Evolutionary conservation across 2,329 filamentous ascomycete species (phyloP), one percentile per base, ranked within the genome.

Genomic region (Hawksworthiomyces lignivorus): DNA sequence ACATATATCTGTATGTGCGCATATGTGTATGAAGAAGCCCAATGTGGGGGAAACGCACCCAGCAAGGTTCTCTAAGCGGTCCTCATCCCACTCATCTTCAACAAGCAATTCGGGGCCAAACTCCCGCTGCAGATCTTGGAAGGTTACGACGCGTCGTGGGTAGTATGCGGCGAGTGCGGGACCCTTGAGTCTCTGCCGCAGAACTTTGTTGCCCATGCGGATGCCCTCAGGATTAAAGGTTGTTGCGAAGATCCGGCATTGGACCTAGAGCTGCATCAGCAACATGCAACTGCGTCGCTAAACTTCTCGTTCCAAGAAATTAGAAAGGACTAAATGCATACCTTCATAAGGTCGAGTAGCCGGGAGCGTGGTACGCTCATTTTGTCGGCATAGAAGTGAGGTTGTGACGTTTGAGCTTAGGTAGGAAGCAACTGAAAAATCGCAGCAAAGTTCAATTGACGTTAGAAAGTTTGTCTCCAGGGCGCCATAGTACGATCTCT

Each of bases 161-260:
- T 98, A 98, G 72, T 96, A 98, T 44, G 86, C 74, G 29, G 82
- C 84, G 50, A 96, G 67, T 0, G 84, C 68, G 22, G 88, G 86
- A n/a, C 92, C 92, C 57, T 77, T 80, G 49, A 97, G 71, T 57
- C 89, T 80, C 62, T 96, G 85, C 57, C 89, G 86, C 46, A 98
- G 73, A 60, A 98, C 73, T 65, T 92, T 94, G 69, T 92, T 96
- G 57, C 92, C 92, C 53, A 87, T 78, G 48, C 92, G 86, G 48
- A 84, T 63, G 52, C 80, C 71, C 42, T 87, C 74, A 20, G 92
- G 92, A 65, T 98, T 98, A 72, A 81, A 97, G 40, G 82, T 89
- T 38, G 84, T 86, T 56, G 82, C 82, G 72, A 97, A 98, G 68
- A 97, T 78, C 61, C 82, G 79, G 73, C 87, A 95, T 82, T 89